Evolutionary conservation across 768 basidiomycete genomes (phyloP).

Genomic region (Hygrophorus pudorinus): DNA sequence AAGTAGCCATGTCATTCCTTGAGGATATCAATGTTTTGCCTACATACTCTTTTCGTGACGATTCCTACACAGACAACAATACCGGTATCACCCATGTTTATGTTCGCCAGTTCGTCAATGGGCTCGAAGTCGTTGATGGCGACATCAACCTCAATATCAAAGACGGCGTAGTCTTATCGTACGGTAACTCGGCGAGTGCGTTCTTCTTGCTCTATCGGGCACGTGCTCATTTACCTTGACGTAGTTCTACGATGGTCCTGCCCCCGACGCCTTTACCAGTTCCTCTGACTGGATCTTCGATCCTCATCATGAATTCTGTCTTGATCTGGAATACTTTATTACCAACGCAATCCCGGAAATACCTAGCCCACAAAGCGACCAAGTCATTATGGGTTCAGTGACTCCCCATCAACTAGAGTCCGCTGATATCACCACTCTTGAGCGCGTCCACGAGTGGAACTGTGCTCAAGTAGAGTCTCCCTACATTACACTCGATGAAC

Average conservation of each 20-base stretch:
- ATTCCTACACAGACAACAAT: constrained; percentile 79
- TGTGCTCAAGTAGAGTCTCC: constrained; percentile 41
- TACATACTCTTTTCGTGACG: constrained; percentile 56
- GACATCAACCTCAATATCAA: constrained; percentile 92
- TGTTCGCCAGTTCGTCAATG: constrained; percentile 74
- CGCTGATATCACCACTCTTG: constrained; percentile 22
- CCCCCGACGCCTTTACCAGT: constrained; percentile 28
- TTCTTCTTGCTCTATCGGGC: neutral
- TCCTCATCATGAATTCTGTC: constrained; percentile 37
- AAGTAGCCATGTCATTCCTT: constrained; percentile 58
- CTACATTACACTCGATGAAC: constrained; percentile 20
- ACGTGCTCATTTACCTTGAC: neutral
- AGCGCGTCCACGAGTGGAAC: constrained; percentile 44
- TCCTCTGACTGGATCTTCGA: constrained; percentile 40
- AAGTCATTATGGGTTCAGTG: constrained; percentile 24
- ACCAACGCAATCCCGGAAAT: constrained; percentile 17
- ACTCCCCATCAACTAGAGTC: neutral
- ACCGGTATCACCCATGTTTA: constrained; percentile 90
- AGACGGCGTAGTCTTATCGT: constrained; percentile 74
- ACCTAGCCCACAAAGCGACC: constrained; percentile 19
- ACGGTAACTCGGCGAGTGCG: constrained; percentile 69
- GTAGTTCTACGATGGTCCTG: constrained; percentile 69
- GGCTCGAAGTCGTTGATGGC: constrained; percentile 81
- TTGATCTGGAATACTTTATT: constrained; percentile 22
- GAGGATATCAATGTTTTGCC: constrained; percentile 33